Conservation (phyloP, 805 yeast genomes). For the Clavispora fructus region DNA sequence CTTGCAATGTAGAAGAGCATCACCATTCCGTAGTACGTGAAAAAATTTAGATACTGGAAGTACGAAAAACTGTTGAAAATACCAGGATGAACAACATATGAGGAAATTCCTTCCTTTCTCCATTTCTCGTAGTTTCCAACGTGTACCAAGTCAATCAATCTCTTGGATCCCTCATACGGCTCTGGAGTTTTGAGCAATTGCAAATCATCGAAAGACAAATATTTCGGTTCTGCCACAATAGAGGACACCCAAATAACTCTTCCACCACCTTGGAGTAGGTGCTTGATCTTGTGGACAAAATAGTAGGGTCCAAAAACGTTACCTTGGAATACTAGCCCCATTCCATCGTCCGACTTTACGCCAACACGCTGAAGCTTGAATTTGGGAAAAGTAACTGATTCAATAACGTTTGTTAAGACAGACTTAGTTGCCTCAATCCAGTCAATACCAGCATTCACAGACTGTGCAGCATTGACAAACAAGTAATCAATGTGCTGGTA, state of each 20-base stretch:
- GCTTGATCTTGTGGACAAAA: slow-evolving; percentile 60
- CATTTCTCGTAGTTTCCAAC: slow-evolving; percentile 57
- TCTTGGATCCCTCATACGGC: slow-evolving; percentile 89
- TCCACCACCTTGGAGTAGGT: slow-evolving; percentile 56
- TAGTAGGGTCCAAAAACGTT: slow-evolving; percentile 97
- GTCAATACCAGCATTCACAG: slow-evolving; percentile 80
- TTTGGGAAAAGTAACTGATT: slow-evolving; percentile 82
- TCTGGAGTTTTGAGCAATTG: slow-evolving; percentile 58
- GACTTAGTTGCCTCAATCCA: slow-evolving; percentile 76
- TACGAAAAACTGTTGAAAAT: slow-evolving; percentile 83
- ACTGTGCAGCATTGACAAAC: slow-evolving; percentile 86
- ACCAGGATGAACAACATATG: slow-evolving; percentile 89
- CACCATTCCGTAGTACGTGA: slow-evolving; percentile 85
- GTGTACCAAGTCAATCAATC: slow-evolving; percentile 80
- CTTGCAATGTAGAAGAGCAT: slow-evolving; percentile 79
- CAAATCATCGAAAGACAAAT: slow-evolving; percentile 68
- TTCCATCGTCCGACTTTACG: slow-evolving; percentile 64
- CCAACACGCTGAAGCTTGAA: slow-evolving; percentile 83
- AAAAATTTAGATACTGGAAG: slow-evolving; percentile 64
- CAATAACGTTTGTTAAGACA: slow-evolving; percentile 58
- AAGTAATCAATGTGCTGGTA: slow-evolving; percentile 70
- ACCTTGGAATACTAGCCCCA: slow-evolving; percentile 89
- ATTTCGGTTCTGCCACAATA: slow-evolving; percentile 71
- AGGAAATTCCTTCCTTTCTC: slow-evolving; percentile 50
- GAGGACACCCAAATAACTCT: slow-evolving; percentile 82